phyloP scores from a whole-genome alignment of 768 basidiomycete species.

The Chlorophyllum brunneum region DNA sequence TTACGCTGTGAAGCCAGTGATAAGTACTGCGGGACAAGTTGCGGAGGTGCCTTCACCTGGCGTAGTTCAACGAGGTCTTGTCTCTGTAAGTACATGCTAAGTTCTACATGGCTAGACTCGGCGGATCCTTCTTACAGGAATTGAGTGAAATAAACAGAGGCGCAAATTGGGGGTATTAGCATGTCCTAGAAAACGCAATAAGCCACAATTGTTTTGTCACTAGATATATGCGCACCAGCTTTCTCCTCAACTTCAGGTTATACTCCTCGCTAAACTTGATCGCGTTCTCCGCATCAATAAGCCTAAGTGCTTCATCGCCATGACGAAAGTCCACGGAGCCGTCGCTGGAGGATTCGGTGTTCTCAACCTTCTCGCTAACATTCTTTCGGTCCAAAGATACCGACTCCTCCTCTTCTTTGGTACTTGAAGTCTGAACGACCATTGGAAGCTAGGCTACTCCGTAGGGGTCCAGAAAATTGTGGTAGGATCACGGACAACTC shows the following conservation, averaged over 20 bases:
- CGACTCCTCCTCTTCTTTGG: neutral
- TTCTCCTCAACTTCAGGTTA: slow-evolving; percentile 50
- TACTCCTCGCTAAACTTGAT: slow-evolving; percentile 58
- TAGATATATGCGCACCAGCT: slow-evolving; percentile 55
- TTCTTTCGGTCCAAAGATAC: slow-evolving; percentile 13
- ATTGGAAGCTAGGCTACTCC: neutral
- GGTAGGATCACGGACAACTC: neutral
- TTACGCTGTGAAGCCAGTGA: slow-evolving; percentile 36
- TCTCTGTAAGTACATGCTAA: slow-evolving; percentile 35
- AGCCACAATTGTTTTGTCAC: too few relatives aligned
- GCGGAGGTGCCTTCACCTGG: slow-evolving; percentile 36
- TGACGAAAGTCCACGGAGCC: slow-evolving; percentile 32
- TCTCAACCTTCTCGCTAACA: slow-evolving; percentile 33
- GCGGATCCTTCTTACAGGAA: slow-evolving; percentile 45
- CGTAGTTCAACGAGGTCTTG: slow-evolving; percentile 69
- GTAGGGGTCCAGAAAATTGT: too few relatives aligned
- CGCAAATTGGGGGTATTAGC: slow-evolving; percentile 24
- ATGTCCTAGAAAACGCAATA: slow-evolving; percentile 16
- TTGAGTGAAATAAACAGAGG: slow-evolving; percentile 67
- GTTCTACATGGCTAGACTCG: neutral
- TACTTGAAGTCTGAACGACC: neutral
- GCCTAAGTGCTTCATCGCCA: slow-evolving; percentile 58
- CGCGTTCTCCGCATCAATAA: slow-evolving; percentile 52
- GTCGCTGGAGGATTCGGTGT: neutral
- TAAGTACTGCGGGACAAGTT: too few relatives aligned